Evolutionary conservation across 1,139 yeast genomes (phyloP), one percentile per base, ranked within the genome.

Genomic region (Taphrina confusa): DNA sequence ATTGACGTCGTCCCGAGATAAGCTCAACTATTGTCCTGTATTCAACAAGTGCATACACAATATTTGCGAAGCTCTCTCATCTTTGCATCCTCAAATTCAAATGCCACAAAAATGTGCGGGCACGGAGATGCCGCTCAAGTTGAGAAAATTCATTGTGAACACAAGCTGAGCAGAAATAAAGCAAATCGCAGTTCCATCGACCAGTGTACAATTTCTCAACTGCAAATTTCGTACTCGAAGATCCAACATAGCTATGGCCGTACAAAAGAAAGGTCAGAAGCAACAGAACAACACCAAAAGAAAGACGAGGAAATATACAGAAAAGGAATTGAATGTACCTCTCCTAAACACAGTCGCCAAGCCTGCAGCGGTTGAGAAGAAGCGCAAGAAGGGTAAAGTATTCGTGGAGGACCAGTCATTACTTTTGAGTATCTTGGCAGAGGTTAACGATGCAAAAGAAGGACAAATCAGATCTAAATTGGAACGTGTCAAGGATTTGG

Each of bases 401-500:
- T 56, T 56, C 33, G 56, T 39, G 8, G 55, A 46, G 23, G 60
- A 56, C 37, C 52, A 56, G 30, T 27, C 46, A 34, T 37, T 42
- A 3, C 22, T 57, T 36, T 50, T 47, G 1, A 23, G 45, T 4
- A 57, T 57, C 18, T 28, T 57, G 37, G 61, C 61, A 6, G 57
- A 57, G 16, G 61, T 57, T 27, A 57, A 50, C 31, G 57, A 57
- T 31, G 47, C 54, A 22, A 39, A 47, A 14, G 61, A 57, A 14
- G 56, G 57, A 2, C 56, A 47, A 25, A 50, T 57, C 33, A 33
- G 57, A 6, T 49, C 57, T 8, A 57, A 57, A 31, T 37, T 57
- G 14, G 57, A 57, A 40, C 49, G 61, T n/a, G 61, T 46, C 22
- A 55, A 49, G 18, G 61, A 57, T 23, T 34, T 57, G 6, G 61